Conservation (phyloP, 2,329 filamentous ascomycete genomes). For the Botrytis aclada region DNA sequence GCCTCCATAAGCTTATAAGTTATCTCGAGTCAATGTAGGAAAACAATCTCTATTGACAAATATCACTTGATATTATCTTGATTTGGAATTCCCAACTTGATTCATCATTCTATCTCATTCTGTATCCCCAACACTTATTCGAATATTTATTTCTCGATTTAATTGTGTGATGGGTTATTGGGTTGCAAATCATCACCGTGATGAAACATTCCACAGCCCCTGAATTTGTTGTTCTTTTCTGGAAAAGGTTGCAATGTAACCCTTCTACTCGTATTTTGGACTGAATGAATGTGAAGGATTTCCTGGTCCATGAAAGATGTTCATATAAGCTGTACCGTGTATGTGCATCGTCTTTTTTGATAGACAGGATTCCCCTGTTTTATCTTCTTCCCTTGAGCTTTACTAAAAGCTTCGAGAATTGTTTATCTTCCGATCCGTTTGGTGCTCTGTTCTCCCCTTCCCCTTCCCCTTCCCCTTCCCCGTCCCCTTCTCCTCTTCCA, state of each 20-base stretch:
- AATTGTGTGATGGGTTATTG: background rate
- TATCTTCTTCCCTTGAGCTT: background rate
- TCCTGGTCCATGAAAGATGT: background rate
- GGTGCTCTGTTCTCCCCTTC: background rate
- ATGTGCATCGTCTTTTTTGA: background rate
- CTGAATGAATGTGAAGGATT: background rate
- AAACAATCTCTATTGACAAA: background rate
- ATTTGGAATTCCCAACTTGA: background rate
- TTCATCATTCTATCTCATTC: background rate
- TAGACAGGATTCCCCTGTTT: conserved; percentile 2
- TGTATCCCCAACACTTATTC: background rate
- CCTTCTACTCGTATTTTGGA: background rate
- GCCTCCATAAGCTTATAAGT: background rate
- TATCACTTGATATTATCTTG: background rate
- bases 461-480: no score
- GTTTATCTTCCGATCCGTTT: background rate
- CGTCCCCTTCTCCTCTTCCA: background rate
- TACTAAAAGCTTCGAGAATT: background rate
- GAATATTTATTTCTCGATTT: background rate
- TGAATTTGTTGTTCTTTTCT: conserved; percentile 1
- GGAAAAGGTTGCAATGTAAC: conserved; percentile 1
- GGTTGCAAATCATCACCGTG: background rate
- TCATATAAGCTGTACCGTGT: background rate
- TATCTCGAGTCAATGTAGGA: background rate
- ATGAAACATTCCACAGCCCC: conserved; percentile 3